Evolutionary conservation across 2,329 filamentous ascomycete species (phyloP).

Genomic region (Aureobasidium pullulans): DNA sequence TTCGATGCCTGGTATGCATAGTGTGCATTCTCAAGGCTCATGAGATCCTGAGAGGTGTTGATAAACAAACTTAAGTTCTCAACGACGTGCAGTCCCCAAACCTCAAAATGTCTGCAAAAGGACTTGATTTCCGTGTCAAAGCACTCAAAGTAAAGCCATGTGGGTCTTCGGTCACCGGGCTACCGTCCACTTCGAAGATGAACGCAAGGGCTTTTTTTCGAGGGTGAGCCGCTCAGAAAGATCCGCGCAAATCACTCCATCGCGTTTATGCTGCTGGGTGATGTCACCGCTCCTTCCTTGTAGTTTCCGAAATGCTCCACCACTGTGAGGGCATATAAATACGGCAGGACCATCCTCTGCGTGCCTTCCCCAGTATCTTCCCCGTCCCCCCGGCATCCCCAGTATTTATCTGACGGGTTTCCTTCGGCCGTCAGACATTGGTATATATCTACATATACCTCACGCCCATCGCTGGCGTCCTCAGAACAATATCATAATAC

Average conservation of each 20-base stretch:
- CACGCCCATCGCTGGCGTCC: neutral
- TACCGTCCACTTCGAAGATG: neutral
- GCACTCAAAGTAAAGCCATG: neutral
- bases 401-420: neutral
- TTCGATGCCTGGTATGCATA: neutral
- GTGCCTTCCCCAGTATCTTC: neutral
- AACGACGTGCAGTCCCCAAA: no score
- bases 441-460: neutral
- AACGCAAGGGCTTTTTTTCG: neutral
- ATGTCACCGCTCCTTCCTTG: constrained; percentile 1
- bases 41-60: no score
- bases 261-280: neutral
- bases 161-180: neutral
- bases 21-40: no score
- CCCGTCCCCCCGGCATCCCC: neutral
- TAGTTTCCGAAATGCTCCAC: neutral
- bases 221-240: neutral
- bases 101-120: no score
- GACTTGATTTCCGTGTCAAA: neutral
- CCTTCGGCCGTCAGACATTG: neutral
- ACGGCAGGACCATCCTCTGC: neutral
- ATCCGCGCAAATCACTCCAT: neutral
- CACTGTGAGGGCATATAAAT: neutral
- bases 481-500: neutral
- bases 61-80: neutral